Percentiles rank a stretch among this genome's conserved stretches.
phyloP scores from a whole-genome alignment of 2,329 filamentous ascomycete genomes.

The Curvularia eragrostidis region DNA sequence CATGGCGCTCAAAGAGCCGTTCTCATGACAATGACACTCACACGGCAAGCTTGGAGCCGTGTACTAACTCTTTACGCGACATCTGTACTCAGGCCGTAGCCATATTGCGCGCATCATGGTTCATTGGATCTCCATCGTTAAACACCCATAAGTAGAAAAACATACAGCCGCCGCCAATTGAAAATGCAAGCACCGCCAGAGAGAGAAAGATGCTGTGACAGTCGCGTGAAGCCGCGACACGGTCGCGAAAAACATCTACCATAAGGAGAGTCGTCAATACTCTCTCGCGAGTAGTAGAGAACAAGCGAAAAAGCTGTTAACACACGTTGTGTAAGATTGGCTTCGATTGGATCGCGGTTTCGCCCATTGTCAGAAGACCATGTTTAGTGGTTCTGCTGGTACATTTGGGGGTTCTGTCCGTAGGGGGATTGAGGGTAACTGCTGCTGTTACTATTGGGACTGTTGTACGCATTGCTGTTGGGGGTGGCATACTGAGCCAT shows the following conservation, averaged over 20 bases:
- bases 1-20: conserved; percentile 14
- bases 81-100: conserved; percentile 3
- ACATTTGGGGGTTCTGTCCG: conserved; percentile 57
- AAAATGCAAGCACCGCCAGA: conserved; percentile 47
- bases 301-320: conserved; percentile 22
- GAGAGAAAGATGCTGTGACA: conserved; percentile 38
- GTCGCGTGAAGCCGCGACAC: conserved; percentile 32
- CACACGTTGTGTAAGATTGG: conserved; percentile 8
- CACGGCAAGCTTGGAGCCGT: conserved; percentile 10
- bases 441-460: conserved; percentile 52
- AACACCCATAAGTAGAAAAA: conserved; percentile 44
- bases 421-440: conserved; percentile 61
- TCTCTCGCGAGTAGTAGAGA: conserved; percentile 6
- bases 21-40: conserved; percentile 7
- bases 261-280: conserved; percentile 33
- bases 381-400: conserved; percentile 52
- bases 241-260: conserved; percentile 33
- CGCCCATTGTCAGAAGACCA: conserved; percentile 4
- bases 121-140: conserved; percentile 28
- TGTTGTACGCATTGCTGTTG: conserved; percentile 53
- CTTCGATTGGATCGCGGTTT: background rate
- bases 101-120: conserved; percentile 13
- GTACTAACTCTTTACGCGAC: conserved; percentile 14
- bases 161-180: conserved; percentile 49
- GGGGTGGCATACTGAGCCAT: conserved; percentile 57